Evolutionary conservation across 306 rosid genomes (phyloP).

Genomic region (Astragalus glycyphyllos): DNA sequence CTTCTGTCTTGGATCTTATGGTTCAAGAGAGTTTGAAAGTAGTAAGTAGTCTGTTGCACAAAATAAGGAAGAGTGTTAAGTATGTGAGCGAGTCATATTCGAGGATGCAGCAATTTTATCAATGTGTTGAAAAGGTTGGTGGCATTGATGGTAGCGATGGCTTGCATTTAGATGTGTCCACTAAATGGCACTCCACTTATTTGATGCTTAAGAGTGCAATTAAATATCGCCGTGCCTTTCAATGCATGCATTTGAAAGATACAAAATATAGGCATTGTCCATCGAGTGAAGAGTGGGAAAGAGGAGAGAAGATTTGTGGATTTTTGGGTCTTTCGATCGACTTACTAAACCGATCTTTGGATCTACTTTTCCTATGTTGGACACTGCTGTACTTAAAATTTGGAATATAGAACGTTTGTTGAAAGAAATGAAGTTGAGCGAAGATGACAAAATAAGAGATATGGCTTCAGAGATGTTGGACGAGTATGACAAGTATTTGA

Average conservation of each 20-base stretch:
- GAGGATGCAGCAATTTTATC: conserved; percentile 19
- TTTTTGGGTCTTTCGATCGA: conserved; percentile 4
- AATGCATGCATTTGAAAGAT: background rate
- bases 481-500: conserved; percentile 18
- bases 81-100: background rate
- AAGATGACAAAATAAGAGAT: conserved; percentile 20
- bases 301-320: conserved; percentile 10
- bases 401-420: background rate
- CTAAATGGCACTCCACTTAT: conserved; percentile 25
- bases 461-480: conserved; percentile 36
- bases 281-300: conserved; percentile 26
- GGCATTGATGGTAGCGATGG: background rate
- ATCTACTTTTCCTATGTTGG: background rate
- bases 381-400: background rate
- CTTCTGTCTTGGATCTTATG: conserved; percentile 14
- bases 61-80: conserved; percentile 23
- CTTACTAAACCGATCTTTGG: background rate
- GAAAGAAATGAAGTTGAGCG: background rate
- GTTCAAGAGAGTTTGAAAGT: conserved; percentile 26
- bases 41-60: conserved; percentile 2
- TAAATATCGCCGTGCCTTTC: conserved; percentile 19
- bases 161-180: conserved; percentile 33
- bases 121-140: conserved; percentile 29
- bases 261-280: background rate
- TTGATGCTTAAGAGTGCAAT: conserved; percentile 12